Percentiles rank a stretch among this genome's conserved stretches.
Conservation (phyloP, 352 stramenopile genomes). For the Pythium pyrilobum region DNA sequence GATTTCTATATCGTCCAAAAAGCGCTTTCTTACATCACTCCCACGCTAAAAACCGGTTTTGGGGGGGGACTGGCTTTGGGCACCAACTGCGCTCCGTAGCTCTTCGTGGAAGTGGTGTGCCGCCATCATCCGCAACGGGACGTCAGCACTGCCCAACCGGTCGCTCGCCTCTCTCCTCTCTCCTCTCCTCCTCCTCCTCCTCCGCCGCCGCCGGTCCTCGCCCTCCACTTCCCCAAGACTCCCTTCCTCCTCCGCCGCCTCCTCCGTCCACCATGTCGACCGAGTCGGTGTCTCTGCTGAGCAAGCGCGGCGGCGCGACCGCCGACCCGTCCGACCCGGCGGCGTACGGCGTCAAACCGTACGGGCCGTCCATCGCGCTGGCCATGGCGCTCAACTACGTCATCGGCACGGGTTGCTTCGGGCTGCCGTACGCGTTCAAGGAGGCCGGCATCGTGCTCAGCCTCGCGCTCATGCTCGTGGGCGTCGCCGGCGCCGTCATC, state of each 20-base stretch:
- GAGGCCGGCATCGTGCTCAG: slow-evolving; percentile 61
- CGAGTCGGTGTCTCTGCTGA: slow-evolving; percentile 26
- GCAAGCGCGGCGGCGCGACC: slow-evolving; percentile 5
- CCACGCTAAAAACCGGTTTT: no score
- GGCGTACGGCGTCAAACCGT: slow-evolving; percentile 58
- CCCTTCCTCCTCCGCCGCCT: neutral
- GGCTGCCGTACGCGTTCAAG: slow-evolving; percentile 74
- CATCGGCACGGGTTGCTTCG: slow-evolving; percentile 84
- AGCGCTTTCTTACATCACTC: no score
- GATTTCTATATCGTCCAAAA: no score
- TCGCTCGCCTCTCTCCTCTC: no score
- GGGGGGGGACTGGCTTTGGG: no score
- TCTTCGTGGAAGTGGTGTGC: no score
- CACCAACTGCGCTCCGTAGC: no score
- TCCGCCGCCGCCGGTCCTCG: no score
- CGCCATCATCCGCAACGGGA: no score
- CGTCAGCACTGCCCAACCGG: no score
- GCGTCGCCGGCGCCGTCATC: slow-evolving; percentile 55
- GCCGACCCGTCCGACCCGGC: slow-evolving; percentile 19
- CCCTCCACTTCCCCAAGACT: no score
- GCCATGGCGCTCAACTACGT: slow-evolving; percentile 86
- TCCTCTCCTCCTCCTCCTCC: no score
- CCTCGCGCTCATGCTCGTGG: slow-evolving; percentile 50
- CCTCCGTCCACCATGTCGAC: slow-evolving; percentile 5
- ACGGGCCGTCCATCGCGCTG: slow-evolving; percentile 57